phyloP scores from a whole-genome alignment of 2,329 filamentous ascomycete species.

The Rutstroemia sp. region DNA sequence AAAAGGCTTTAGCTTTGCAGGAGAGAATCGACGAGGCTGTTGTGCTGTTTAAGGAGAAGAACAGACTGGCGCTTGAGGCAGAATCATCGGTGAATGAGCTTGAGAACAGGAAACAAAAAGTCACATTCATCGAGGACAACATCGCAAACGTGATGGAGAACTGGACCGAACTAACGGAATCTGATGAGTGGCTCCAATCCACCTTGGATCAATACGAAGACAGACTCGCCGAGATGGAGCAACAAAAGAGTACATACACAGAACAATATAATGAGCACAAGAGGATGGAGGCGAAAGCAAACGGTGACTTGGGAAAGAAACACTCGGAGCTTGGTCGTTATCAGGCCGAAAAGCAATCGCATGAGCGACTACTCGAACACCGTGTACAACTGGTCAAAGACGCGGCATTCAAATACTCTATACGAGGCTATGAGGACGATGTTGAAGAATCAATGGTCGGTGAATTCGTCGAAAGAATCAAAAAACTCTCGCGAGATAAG shows the following conservation, averaged over 20 bases:
- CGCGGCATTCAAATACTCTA: conserved; percentile 66
- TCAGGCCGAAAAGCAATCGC: conserved; percentile 79
- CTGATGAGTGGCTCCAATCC: conserved; percentile 66
- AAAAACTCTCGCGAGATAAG: conserved; percentile 70
- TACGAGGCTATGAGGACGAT: conserved; percentile 78
- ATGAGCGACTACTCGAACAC: conserved; percentile 69
- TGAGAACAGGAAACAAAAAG: conserved; percentile 66
- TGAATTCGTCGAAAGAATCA: conserved; percentile 70
- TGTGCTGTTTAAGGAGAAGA: conserved; percentile 52
- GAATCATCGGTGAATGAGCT: conserved; percentile 68
- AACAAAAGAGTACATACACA: conserved; percentile 56
- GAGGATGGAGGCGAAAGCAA: conserved; percentile 36
- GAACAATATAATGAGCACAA: conserved; percentile 60
- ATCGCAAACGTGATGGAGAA: conserved; percentile 67
- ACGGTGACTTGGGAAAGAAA: conserved; percentile 43
- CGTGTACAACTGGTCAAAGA: conserved; percentile 71
- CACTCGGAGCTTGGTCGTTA: conserved; percentile 65
- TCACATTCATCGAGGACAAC: conserved; percentile 61
- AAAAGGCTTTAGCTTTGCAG: conserved; percentile 49
- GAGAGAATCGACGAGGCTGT: conserved; percentile 35
- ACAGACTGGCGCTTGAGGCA: conserved; percentile 65
- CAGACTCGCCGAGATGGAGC: conserved; percentile 56
- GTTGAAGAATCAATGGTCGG: conserved; percentile 66
- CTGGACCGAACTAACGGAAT: conserved; percentile 68
- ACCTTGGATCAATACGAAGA: conserved; percentile 73